These are phyloP conservation scores for Coprinopsis marcescibilis DNA, from an alignment of 768 basidiomycete species.

Conservation along the genomic window DNA sequence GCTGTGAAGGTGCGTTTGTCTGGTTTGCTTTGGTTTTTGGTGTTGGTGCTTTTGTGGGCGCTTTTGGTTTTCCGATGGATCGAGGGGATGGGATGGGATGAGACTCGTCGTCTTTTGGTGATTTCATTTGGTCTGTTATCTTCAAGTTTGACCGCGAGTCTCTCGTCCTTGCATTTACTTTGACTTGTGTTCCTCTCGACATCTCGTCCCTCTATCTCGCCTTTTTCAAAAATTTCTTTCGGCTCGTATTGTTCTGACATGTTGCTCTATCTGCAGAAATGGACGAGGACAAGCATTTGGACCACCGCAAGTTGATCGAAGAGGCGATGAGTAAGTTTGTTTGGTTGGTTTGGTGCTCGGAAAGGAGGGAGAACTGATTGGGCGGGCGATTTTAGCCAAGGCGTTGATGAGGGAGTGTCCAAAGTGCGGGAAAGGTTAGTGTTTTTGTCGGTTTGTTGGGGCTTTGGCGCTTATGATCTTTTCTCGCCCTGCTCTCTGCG, in stretches of 20 bases:
- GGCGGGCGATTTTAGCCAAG: constrained; percentile 38
- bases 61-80: too few relatives aligned
- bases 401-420: constrained; percentile 89
- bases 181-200: not conserved
- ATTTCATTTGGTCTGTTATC: too few relatives aligned
- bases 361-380: constrained; percentile 10
- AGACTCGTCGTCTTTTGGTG: too few relatives aligned
- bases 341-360: not conserved
- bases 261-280: constrained; percentile 41
- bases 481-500: constrained; percentile 4
- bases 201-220: not conserved
- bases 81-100: too few relatives aligned
- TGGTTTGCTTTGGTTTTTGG: too few relatives aligned
- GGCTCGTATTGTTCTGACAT: not conserved
- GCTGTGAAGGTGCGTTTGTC: constrained; percentile 60
- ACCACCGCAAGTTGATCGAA: constrained; percentile 74
- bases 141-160: too few relatives aligned
- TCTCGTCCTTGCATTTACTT: too few relatives aligned
- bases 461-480: not conserved
- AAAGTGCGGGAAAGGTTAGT: constrained; percentile 68
- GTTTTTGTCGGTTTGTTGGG: not conserved
- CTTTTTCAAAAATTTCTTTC: not conserved
- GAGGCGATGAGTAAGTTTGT: constrained; percentile 80
- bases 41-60: too few relatives aligned
- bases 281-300: constrained; percentile 68